Evolutionary conservation across 805 yeast genomes (phyloP).

Genomic region (Pichia gijzeniarum): DNA sequence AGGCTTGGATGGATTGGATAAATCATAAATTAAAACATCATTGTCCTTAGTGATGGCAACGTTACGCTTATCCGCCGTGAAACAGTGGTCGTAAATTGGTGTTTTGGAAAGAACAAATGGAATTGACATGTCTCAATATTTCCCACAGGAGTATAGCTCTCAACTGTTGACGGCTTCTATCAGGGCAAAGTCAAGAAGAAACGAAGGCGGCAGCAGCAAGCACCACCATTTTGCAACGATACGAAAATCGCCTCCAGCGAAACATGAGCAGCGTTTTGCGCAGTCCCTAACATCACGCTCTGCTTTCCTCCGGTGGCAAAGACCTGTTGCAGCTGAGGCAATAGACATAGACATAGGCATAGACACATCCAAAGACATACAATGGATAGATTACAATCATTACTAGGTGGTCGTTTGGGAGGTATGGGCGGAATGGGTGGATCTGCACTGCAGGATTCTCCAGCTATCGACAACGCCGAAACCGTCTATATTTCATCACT

Average conservation of each 20-base stretch:
- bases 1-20: constrained; percentile 48
- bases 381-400: constrained; percentile 31
- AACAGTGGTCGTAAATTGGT: constrained; percentile 89
- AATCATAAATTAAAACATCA: constrained; percentile 66
- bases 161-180: constrained; percentile 24
- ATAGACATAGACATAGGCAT: no score
- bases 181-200: no score
- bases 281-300: no score
- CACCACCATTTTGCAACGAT: no score
- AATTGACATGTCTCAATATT: constrained; percentile 20
- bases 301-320: background rate
- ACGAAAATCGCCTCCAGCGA: no score
- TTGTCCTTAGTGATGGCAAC: constrained; percentile 82
- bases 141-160: constrained; percentile 32
- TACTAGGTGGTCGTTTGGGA: constrained; percentile 29
- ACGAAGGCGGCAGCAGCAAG: no score
- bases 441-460: constrained; percentile 45
- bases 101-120: constrained; percentile 69
- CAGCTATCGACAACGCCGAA: constrained; percentile 90
- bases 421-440: constrained; percentile 26
- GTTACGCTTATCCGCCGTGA: constrained; percentile 53
- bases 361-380: no score
- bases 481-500: constrained; percentile 94
- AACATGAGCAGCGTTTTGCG: no score
- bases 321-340: no score